Percentiles rank a stretch among this genome's conserved stretches.
Conservation (phyloP, 2,329 filamentous ascomycete genomes). For the Rutstroemia sp. region DNA sequence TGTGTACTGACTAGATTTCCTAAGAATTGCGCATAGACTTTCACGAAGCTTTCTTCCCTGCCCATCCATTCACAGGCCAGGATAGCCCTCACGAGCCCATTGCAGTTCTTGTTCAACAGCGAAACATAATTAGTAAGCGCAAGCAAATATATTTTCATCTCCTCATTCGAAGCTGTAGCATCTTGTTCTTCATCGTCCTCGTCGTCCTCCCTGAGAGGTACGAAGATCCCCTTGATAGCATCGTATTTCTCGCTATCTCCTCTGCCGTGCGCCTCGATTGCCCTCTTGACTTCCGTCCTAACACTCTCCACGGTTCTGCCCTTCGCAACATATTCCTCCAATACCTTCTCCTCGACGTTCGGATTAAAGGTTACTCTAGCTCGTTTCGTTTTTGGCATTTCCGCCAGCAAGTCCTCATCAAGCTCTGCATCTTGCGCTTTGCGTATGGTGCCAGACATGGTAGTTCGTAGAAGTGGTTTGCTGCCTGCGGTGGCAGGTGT, state of each 20-base stretch:
- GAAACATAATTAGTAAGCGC: slow-evolving; percentile 56
- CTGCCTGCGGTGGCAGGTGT: slow-evolving; percentile 1
- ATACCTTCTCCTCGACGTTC: slow-evolving; percentile 29
- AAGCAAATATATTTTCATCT: slow-evolving; percentile 51
- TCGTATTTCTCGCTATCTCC: slow-evolving; percentile 55
- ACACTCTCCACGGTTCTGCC: slow-evolving; percentile 21
- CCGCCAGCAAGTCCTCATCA: slow-evolving; percentile 19
- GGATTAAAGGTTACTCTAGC: slow-evolving; percentile 28
- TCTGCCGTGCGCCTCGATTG: slow-evolving; percentile 46
- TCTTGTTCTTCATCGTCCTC: slow-evolving; percentile 19
- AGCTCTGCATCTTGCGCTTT: slow-evolving; percentile 25
- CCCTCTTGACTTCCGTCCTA: slow-evolving; percentile 29
- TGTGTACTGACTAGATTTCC: slow-evolving; percentile 74
- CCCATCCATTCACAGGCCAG: slow-evolving; percentile 59
- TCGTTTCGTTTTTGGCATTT: slow-evolving; percentile 24
- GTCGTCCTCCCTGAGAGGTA: slow-evolving; percentile 10
- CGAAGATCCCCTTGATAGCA: slow-evolving; percentile 51
- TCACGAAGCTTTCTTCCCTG: slow-evolving; percentile 56
- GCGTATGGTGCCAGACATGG: slow-evolving; percentile 22
- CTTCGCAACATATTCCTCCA: slow-evolving; percentile 22
- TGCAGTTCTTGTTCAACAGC: slow-evolving; percentile 51
- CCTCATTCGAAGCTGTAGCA: slow-evolving; percentile 23
- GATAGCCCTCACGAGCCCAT: slow-evolving; percentile 49
- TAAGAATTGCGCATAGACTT: slow-evolving; percentile 61
- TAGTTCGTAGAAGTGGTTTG: slow-evolving; percentile 26